Conservation (phyloP, 1,284 basidiomycete species). For the Naganishia cerealis region DNA sequence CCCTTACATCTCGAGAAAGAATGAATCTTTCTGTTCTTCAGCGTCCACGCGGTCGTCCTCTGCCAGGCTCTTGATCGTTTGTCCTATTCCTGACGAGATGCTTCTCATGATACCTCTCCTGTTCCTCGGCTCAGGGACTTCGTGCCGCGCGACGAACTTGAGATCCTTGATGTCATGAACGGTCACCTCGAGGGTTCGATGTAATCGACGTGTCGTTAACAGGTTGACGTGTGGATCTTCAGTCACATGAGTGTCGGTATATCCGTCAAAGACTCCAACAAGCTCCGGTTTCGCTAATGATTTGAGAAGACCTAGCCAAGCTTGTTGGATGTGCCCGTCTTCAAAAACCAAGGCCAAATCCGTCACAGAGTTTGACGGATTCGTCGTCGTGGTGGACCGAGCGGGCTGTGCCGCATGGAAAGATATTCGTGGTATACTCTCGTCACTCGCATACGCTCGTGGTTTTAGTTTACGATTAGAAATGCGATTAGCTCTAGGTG, state of each 20-base stretch:
- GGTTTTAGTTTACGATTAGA: conserved; percentile 10
- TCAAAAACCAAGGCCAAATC: conserved; percentile 23
- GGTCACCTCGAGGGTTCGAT: conserved; percentile 17
- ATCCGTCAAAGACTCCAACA: conserved; percentile 8
- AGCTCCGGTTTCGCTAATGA: conserved; percentile 15
- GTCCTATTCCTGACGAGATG: conserved; percentile 29
- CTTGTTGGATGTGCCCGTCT: conserved; percentile 16
- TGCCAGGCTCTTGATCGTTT: conserved; percentile 24
- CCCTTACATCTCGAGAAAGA: conserved; percentile 27
- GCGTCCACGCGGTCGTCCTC: conserved; percentile 23
- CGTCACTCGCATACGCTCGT: conserved; percentile 5
- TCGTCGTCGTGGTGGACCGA: background rate
- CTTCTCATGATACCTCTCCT: conserved; percentile 28
- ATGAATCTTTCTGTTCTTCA: conserved; percentile 14
- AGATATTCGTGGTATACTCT: conserved; percentile 18
- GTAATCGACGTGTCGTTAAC: conserved; percentile 3
- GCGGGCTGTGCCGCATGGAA: conserved; percentile 7
- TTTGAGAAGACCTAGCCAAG: conserved; percentile 25
- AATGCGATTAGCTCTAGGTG: conserved; percentile 14
- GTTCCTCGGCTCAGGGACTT: conserved; percentile 2
- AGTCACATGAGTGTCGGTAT: background rate
- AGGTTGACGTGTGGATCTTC: conserved; percentile 2
- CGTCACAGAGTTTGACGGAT: background rate
- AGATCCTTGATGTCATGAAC: conserved; percentile 25
- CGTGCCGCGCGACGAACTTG: conserved; percentile 2